These are phyloP conservation scores for Phytophthora ohioensis DNA, from an alignment of 352 stramenopile species.

Conservation along the genomic window DNA sequence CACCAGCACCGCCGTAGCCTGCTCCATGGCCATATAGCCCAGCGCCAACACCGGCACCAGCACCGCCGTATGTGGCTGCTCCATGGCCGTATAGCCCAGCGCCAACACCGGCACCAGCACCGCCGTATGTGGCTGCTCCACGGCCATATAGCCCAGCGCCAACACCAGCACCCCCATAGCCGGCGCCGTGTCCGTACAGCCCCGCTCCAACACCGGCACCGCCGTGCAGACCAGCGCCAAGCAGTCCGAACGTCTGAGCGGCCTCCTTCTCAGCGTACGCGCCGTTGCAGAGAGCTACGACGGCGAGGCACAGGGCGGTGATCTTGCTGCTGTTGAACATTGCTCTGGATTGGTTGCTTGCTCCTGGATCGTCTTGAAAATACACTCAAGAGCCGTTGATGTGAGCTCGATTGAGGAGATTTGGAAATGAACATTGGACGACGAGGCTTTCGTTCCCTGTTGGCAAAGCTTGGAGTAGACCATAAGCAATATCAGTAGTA, in stretches of 20 bases:
- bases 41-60: too few relatives aligned
- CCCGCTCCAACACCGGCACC: conserved; percentile 6
- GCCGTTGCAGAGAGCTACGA: conserved; percentile 3
- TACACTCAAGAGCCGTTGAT: background rate
- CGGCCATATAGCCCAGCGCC: background rate
- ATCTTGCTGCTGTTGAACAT: conserved; percentile 30
- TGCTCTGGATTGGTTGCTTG: background rate
- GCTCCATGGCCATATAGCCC: too few relatives aligned
- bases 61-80: too few relatives aligned
- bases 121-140: background rate
- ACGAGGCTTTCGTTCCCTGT: too few relatives aligned
- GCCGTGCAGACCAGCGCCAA: conserved; percentile 4
- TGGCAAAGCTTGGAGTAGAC: too few relatives aligned
- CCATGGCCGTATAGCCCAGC: too few relatives aligned
- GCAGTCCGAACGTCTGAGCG: conserved; percentile 24
- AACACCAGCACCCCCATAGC: background rate
- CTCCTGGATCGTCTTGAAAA: background rate
- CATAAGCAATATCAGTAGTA: background rate
- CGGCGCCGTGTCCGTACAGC: background rate
- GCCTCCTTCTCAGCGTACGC: conserved; percentile 18
- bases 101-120: background rate
- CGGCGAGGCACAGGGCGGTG: conserved; percentile 18
- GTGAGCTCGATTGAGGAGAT: conserved; percentile 6
- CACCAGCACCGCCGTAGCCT: too few relatives aligned
- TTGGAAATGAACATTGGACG: conserved; percentile 16